These are phyloP conservation scores for Ilex asprella DNA, from an alignment of 257 asterid species.

Conservation along the genomic window DNA sequence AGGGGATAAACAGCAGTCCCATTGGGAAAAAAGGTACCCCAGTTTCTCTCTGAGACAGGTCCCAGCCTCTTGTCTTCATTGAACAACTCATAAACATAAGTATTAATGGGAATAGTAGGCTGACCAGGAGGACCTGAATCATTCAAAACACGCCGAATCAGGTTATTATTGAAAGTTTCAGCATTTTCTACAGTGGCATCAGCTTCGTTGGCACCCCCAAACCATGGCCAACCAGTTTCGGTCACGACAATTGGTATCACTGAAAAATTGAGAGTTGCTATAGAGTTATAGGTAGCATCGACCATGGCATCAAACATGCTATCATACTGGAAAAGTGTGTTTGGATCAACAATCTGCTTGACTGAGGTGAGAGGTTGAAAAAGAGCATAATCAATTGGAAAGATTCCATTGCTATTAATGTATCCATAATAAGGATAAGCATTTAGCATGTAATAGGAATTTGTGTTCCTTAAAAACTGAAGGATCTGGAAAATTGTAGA, in stretches of 20 bases:
- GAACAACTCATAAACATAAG: conserved; percentile 74
- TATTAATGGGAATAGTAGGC: conserved; percentile 40
- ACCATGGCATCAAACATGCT: conserved; percentile 86
- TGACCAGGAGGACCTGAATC: conserved; percentile 84
- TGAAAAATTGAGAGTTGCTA: conserved; percentile 53
- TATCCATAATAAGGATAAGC: conserved; percentile 2
- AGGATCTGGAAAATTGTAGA: conserved; percentile 3
- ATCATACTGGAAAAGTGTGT: conserved; percentile 60
- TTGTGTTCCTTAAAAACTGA: conserved; percentile 2
- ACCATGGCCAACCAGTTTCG: conserved; percentile 90
- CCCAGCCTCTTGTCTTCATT: conserved; percentile 73
- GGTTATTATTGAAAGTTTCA: conserved; percentile 49
- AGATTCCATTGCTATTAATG: conserved; percentile 46
- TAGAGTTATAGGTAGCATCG: conserved; percentile 74
- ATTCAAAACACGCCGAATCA: conserved; percentile 59
- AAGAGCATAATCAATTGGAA: conserved; percentile 81
- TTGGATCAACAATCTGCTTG: conserved; percentile 79
- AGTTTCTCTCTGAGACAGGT: conserved; percentile 67
- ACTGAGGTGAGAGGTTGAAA: conserved; percentile 65
- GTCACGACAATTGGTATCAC: conserved; percentile 70
- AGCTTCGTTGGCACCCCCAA: conserved; percentile 57
- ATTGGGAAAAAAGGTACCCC: conserved; percentile 63
- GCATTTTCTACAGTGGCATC: conserved; percentile 65
- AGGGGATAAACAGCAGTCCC: conserved; percentile 61
- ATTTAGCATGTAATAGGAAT: conserved; percentile 5